Evolutionary conservation across 2,329 filamentous ascomycete genomes (phyloP), one percentile per base, ranked within the genome.

Genomic region (Aspergillus alliaceus): DNA sequence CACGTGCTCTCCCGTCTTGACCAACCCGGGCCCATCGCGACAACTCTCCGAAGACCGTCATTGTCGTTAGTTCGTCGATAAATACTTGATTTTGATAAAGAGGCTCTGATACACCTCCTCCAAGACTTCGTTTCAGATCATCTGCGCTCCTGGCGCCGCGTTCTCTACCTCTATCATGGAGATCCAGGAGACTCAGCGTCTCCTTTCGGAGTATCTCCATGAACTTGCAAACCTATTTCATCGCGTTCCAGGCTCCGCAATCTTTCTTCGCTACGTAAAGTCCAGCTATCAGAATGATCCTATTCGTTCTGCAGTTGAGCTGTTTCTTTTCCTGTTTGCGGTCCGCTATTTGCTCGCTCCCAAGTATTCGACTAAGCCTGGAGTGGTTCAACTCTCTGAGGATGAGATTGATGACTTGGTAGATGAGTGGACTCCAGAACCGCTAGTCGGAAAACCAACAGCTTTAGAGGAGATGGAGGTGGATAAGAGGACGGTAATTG

Each of bases 201-300:
- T 80, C 64, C 75, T 84, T 58, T 72, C 82, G 59, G 80, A 80
- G 69, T 78, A 84, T 65, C 72, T 86, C 59, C 78, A 82, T 66
- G 79, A 82, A 62, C 78, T 83, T 53, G 79, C 82, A 53, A 79
- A 85, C 58, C 83, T 87, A 57, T 96, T 99, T 72, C 93, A 97
- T 69, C 91, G 90, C 70, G 84, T 99, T 37, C 96, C 95, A 29
- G 95, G 95, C 52, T 98, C 93, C 29, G 90, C 93, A 40, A 96
- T 99, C 66, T 82, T 98, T 69, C 85, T 96, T 66, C 90, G 95
- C 61, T 99, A 99, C 77, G 92, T 99, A 72, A 91, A 91, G 75
- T 96, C 92, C 57, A 96, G 92, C 73, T 98, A 99, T 80, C 95
- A 99, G 79, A 90, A 99, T 72, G 95, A 99, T 69, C 95, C 95